phyloP scores from a whole-genome alignment of 345 rosid genomes.

The Hirschfeldia incana region DNA sequence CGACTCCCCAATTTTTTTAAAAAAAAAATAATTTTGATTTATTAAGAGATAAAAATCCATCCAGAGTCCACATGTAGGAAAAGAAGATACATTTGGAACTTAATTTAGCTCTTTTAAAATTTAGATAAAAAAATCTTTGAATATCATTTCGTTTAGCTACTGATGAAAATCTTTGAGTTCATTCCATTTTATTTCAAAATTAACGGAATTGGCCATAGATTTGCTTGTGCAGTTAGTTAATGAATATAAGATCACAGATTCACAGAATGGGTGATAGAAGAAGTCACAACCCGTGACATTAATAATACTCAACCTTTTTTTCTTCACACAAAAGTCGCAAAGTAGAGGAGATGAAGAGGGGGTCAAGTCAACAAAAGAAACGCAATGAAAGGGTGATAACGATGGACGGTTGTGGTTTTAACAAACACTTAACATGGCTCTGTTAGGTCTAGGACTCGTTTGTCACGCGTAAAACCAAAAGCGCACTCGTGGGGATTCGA shows the following conservation, averaged over 20 bases:
- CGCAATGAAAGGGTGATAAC: conserved; percentile 6
- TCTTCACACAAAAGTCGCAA: not conserved
- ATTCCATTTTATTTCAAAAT: not conserved
- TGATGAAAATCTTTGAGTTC: too few relatives aligned
- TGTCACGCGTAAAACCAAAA: conserved; percentile 5
- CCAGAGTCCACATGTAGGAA: not conserved
- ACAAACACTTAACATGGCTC: not conserved
- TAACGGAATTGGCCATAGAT: not conserved
- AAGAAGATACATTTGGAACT: not conserved
- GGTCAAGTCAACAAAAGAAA: conserved; percentile 35
- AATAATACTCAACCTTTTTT: not conserved
- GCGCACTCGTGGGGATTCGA: conserved; percentile 23
- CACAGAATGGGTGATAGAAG: not conserved
- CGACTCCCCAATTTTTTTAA: not conserved
- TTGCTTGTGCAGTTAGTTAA: not conserved
- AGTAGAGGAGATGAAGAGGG: not conserved
- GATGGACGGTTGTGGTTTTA: conserved; percentile 29
- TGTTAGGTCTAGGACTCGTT: conserved; percentile 17
- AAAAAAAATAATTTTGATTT: not conserved
- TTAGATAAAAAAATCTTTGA: not conserved
- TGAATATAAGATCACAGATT: not conserved
- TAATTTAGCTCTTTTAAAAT: not conserved
- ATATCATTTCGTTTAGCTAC: not conserved
- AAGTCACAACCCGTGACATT: not conserved
- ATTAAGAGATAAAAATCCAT: not conserved